Evolutionary conservation across 1,139 yeast genomes (phyloP).

Genomic region (Neolecta irregularis): DNA sequence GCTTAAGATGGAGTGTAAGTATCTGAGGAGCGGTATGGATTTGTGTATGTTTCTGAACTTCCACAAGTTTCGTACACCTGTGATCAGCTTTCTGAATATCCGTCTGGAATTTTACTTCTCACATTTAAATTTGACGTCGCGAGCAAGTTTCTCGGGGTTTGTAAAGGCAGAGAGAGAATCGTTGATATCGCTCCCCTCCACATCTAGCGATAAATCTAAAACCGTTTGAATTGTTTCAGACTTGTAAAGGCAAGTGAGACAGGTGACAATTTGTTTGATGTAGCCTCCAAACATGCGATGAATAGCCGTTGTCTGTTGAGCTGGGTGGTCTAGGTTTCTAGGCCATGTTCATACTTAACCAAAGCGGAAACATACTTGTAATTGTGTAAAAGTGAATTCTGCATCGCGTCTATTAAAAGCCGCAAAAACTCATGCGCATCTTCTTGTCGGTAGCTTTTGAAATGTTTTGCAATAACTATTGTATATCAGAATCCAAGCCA

Average conservation of each 20-base stretch:
- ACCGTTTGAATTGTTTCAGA: slow-evolving; percentile 90
- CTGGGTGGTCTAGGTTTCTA: slow-evolving; percentile 14
- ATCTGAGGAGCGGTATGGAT: slow-evolving; percentile 81
- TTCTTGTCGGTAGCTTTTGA: slow-evolving; percentile 39
- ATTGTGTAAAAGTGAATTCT: slow-evolving; percentile 12
- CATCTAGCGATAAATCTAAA: slow-evolving; percentile 72
- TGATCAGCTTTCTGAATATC: too few species aligned
- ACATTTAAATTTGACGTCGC: slow-evolving; percentile 45
- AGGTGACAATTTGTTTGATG: slow-evolving; percentile 67
- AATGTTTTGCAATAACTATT: slow-evolving; percentile 15
- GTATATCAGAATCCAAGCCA: background rate
- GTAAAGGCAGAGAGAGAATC: slow-evolving; percentile 16
- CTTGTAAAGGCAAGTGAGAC: slow-evolving; percentile 61
- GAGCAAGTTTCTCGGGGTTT: slow-evolving; percentile 16
- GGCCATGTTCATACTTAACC: slow-evolving; percentile 5
- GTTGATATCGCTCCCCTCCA: slow-evolving; percentile 19
- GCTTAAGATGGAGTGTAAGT: slow-evolving; percentile 66
- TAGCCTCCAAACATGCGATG: slow-evolving; percentile 92
- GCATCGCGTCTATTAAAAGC: slow-evolving; percentile 17
- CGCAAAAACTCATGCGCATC: slow-evolving; percentile 82
- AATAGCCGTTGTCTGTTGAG: slow-evolving; percentile 46
- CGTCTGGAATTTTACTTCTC: too few species aligned
- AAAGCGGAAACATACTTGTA: background rate
- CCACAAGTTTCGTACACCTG: slow-evolving; percentile 61
- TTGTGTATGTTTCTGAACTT: slow-evolving; percentile 59